These are phyloP conservation scores for Sicyos baderoa DNA, from an alignment of 306 rosid genomes.

Conservation along the genomic window DNA sequence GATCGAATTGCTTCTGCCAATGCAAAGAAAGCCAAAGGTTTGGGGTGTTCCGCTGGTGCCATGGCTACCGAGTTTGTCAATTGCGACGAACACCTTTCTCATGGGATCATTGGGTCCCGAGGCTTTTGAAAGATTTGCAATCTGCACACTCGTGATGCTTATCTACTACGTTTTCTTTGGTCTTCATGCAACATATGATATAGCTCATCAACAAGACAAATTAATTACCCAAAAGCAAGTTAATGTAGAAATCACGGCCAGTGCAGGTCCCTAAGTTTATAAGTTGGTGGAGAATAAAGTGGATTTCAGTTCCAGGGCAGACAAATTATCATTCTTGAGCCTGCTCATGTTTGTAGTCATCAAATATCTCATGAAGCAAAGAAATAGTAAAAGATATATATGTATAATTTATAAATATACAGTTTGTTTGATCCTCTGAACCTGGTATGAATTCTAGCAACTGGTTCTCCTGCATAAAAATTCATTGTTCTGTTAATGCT, in stretches of 20 bases:
- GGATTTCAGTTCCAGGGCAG: conserved; percentile 7
- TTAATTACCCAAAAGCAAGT: conserved; percentile 21
- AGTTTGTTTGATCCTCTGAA: conserved; percentile 7
- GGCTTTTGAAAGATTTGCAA: conserved; percentile 60
- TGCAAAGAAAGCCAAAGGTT: conserved; percentile 54
- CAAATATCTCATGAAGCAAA: neutral
- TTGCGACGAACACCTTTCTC: conserved; percentile 58
- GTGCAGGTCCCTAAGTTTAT: conserved; percentile 31
- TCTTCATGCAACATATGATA: conserved; percentile 71
- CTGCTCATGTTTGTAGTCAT: neutral
- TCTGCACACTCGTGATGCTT: conserved; percentile 53
- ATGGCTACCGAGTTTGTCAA: conserved; percentile 71
- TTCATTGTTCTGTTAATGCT: neutral
- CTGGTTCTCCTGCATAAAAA: neutral
- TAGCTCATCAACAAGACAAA: conserved; percentile 49
- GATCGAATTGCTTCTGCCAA: conserved; percentile 37
- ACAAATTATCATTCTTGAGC: neutral
- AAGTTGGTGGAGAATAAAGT: neutral
- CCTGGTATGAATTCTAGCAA: neutral
- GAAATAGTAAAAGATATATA: neutral
- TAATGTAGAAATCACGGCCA: conserved; percentile 22
- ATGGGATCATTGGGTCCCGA: conserved; percentile 50
- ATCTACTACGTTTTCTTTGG: conserved; percentile 60
- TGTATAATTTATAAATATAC: neutral
- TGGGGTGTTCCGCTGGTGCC: conserved; percentile 90